Evolutionary conservation across 768 basidiomycete genomes (phyloP).

Genomic region (Dioszegia hungarica): DNA sequence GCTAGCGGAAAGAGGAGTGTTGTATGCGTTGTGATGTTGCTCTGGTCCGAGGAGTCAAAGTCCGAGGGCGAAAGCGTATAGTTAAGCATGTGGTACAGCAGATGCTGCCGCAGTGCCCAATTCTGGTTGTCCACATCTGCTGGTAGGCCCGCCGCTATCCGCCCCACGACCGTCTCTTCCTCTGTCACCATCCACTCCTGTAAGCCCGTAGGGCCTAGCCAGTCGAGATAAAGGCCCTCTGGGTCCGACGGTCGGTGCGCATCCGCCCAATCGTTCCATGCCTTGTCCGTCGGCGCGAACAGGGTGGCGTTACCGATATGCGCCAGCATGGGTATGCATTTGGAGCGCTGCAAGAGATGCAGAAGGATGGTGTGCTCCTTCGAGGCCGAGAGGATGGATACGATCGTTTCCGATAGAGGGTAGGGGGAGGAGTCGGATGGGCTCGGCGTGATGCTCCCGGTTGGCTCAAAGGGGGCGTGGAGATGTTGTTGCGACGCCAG

Average conservation of each 20-base stretch:
- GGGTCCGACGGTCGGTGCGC: constrained; percentile 13
- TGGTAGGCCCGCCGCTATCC: constrained; percentile 11
- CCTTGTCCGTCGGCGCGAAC: constrained; percentile 94
- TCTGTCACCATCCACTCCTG: constrained; percentile 51
- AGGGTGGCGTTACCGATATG: constrained; percentile 74
- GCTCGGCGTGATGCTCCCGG: background rate
- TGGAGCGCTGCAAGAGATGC: constrained; percentile 70
- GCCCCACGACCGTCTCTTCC: constrained; percentile 42
- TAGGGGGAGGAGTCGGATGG: constrained; percentile 5
- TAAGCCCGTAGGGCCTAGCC: constrained; percentile 26
- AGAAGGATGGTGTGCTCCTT: constrained; percentile 73
- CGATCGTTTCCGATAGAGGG: constrained; percentile 56
- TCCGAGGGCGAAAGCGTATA: constrained; percentile 56
- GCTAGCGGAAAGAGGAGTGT: constrained; percentile 47
- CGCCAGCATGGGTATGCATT: constrained; percentile 87
- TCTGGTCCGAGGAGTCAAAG: background rate
- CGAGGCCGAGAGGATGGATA: constrained; percentile 71
- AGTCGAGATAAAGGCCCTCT: background rate
- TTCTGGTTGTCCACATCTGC: constrained; percentile 34
- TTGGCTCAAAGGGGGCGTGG: background rate
- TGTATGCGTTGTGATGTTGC: constrained; percentile 32
- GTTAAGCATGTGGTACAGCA: constrained; percentile 92
- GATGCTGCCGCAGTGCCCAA: constrained; percentile 78
- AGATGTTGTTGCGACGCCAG: background rate
- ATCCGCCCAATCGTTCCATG: constrained; percentile 51